phyloP scores from a whole-genome alignment of 208 protist genomes.

The Crithidia bombi region DNA sequence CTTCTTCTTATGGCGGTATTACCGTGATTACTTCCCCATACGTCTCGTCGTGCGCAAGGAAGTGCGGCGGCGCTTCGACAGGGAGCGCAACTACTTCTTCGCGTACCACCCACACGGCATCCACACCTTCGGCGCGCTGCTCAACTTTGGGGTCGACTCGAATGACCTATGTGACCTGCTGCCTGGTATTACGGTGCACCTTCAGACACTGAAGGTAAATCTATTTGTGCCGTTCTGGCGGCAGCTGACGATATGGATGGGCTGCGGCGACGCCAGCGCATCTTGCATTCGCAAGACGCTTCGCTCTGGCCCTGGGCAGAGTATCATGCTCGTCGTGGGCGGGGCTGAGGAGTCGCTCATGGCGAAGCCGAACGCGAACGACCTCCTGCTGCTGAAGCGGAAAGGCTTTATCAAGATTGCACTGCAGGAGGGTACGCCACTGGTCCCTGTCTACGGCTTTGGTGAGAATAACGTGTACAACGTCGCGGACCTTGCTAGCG shows the following conservation, averaged over 20 bases:
- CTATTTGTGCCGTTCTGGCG: conserved; percentile 91
- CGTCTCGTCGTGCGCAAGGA: conserved; percentile 65
- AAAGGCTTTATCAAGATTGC: conserved; percentile 91
- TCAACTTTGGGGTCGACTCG: conserved; percentile 71
- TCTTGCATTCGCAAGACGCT: conserved; percentile 72
- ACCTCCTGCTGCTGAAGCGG: conserved; percentile 69
- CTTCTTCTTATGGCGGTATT: conserved; percentile 62
- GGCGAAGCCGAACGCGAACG: conserved; percentile 72
- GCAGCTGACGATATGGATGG: conserved; percentile 61
- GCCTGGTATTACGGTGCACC: conserved; percentile 69
- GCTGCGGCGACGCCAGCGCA: conserved; percentile 82
- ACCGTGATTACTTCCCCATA: conserved; percentile 86
- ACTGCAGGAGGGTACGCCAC: conserved; percentile 69
- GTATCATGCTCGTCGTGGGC: conserved; percentile 84
- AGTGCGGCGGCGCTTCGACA: conserved; percentile 54
- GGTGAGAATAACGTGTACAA: conserved; percentile 90
- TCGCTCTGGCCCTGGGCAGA: conserved; percentile 72
- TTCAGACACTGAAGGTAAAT: conserved; percentile 87
- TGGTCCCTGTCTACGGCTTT: conserved; percentile 89
- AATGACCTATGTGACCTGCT: conserved; percentile 50
- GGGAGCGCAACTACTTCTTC: conserved; percentile 84
- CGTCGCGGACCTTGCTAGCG: conserved; percentile 38
- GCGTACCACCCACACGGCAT: conserved; percentile 90
- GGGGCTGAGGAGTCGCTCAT: conserved; percentile 81
- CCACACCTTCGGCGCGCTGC: conserved; percentile 85